Percentiles rank a stretch among this genome's conserved stretches.
These are phyloP conservation scores for Uromyces viciae-fabae DNA, from an alignment of 1,284 basidiomycete genomes.

Conservation along the genomic window DNA sequence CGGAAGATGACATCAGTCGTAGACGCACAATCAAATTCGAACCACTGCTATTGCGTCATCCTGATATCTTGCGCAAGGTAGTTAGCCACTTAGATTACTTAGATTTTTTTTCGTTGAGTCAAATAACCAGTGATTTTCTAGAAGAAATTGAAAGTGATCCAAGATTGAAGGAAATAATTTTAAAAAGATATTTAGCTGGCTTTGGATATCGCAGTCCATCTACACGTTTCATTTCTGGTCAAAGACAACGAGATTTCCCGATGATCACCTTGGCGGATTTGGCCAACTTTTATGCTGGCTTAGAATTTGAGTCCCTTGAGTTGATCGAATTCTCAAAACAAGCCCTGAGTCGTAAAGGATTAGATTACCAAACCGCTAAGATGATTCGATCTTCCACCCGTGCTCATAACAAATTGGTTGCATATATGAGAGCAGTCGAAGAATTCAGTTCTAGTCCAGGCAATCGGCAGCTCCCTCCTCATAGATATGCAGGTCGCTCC, in stretches of 20 bases:
- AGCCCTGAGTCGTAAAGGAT: constrained; percentile 48
- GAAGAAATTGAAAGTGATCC: constrained; percentile 29
- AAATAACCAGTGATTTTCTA: constrained; percentile 23
- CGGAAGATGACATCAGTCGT: background rate
- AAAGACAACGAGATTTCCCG: constrained; percentile 8
- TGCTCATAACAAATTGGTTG: constrained; percentile 55
- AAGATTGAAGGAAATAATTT: constrained; percentile 26
- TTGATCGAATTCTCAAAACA: constrained; percentile 22
- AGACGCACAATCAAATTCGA: constrained; percentile 11
- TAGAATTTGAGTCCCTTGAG: constrained; percentile 39
- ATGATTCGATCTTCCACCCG: constrained; percentile 54
- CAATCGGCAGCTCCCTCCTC: background rate
- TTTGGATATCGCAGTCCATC: constrained; percentile 37
- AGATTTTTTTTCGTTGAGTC: constrained; percentile 40
- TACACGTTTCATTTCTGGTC: background rate
- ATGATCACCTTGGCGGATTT: constrained; percentile 32
- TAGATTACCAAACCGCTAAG: constrained; percentile 52
- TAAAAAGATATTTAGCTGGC: constrained; percentile 18
- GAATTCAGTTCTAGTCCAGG: constrained; percentile 24
- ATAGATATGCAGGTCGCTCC: background rate
- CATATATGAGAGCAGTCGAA: constrained; percentile 54
- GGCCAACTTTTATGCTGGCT: constrained; percentile 29
- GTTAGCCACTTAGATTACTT: constrained; percentile 39
- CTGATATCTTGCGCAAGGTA: constrained; percentile 22
- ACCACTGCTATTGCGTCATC: background rate